Evolutionary conservation across 2,329 filamentous ascomycete genomes (phyloP), one percentile per base, ranked within the genome.

Genomic region (Microsporum ferrugineum): DNA sequence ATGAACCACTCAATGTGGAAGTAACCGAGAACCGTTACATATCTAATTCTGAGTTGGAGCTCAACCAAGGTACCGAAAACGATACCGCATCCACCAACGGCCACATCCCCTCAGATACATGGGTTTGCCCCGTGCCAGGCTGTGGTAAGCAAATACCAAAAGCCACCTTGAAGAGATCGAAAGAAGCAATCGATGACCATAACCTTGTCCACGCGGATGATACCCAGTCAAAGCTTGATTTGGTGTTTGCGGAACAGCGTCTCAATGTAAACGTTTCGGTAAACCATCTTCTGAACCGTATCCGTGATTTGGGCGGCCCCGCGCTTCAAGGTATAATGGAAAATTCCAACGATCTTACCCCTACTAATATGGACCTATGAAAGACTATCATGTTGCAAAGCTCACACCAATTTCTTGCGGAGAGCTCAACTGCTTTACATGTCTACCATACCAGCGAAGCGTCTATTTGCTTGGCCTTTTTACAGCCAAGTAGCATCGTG

Each of bases 181-280:
- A 71, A 60, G 68, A 72, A 36, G 62, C 69, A 47, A 70, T 73
- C 27, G 60, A 67, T n/a, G 70, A 72, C 38, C 72, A 74, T 60
- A 68, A 69, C 5, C 57, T 72, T 2, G 68, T 66, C 6, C 72
- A 73, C 63, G 72, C 71, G 0, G 68, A 72, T 49, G 72, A 73
- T 58, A 72, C 71, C 0, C 70, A 73, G 57, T 67, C 69, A 10
- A 73, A 72, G 59, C 58, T 74, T 2, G 70, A 72, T 56, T 66
- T 74, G 6, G 72, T 74, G 8, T 66, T 72, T 66, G 67, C 72
- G 0, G 72, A 74, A 55, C 69, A 73, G 51, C 66, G 67, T 33
- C 67, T 72, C 2, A 74, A 73, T 61, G 61, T 72, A 34, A 68
- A 68, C 57, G 60, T 68, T 2, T 67, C 67, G 6, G 71, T 74